Conservation (phyloP, 2,329 filamentous ascomycete genomes). For the Hypoxylon sp. region DNA sequence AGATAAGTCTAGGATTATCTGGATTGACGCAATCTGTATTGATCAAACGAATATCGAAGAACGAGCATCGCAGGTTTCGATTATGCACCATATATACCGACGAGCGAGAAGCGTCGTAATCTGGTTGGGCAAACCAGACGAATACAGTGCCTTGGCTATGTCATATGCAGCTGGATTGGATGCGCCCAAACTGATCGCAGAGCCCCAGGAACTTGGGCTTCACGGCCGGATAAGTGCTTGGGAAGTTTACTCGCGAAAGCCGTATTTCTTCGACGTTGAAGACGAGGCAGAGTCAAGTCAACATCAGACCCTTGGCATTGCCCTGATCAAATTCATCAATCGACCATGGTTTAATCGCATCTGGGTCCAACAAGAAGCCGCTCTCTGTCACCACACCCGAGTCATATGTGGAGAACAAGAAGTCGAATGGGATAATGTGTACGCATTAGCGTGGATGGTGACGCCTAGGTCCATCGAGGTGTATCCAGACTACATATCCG, state of each 20-base stretch:
- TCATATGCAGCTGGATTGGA: slow-evolving; percentile 44
- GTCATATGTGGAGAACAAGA: slow-evolving; percentile 41
- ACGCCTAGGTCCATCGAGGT: slow-evolving; percentile 41
- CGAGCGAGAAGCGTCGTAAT: slow-evolving; percentile 41
- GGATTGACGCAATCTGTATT: slow-evolving; percentile 50
- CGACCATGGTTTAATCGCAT: slow-evolving; percentile 48
- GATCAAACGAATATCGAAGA: slow-evolving; percentile 46
- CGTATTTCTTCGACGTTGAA: slow-evolving; percentile 44
- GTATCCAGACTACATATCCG: slow-evolving; percentile 43
- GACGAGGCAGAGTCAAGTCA: slow-evolving; percentile 6
- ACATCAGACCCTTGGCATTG: slow-evolving; percentile 26
- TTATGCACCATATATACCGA: slow-evolving; percentile 48
- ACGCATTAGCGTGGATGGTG: slow-evolving; percentile 47
- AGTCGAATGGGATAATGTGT: slow-evolving; percentile 46
- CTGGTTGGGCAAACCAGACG: slow-evolving; percentile 47
- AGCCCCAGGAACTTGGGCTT: slow-evolving; percentile 1
- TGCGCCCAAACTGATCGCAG: slow-evolving; percentile 20
- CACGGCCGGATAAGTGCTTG: not conserved
- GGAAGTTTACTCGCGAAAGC: slow-evolving; percentile 40
- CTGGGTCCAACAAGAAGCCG: slow-evolving; percentile 50
- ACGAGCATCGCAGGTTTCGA: slow-evolving; percentile 46
- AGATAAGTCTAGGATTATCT: slow-evolving; percentile 40
- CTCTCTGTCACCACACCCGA: slow-evolving; percentile 32
- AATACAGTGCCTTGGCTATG: slow-evolving; percentile 41
- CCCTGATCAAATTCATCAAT: slow-evolving; percentile 46